phyloP scores from a whole-genome alignment of 2,329 filamentous ascomycete species.

The Aspergillus latus region DNA sequence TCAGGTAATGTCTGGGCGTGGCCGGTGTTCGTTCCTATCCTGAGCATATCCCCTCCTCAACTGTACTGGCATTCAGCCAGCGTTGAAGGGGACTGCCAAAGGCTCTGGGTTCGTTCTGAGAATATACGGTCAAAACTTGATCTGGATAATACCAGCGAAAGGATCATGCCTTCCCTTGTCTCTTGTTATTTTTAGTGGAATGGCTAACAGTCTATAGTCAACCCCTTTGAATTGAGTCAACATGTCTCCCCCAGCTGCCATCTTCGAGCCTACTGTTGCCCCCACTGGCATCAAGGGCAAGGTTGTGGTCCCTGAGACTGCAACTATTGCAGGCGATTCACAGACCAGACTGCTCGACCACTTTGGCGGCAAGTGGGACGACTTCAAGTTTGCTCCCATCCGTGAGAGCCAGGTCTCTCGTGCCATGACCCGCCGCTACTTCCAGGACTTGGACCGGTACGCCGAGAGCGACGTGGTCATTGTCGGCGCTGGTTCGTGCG shows the following conservation, averaged over 20 bases:
- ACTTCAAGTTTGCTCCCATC: constrained; percentile 80
- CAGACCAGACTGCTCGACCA: constrained; percentile 60
- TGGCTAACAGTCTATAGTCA: constrained; percentile 39
- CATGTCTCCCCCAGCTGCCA: constrained; percentile 79
- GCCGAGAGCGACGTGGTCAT: constrained; percentile 95
- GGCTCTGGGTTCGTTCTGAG: constrained; percentile 53
- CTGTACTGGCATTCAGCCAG: constrained; percentile 7
- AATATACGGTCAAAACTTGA: constrained; percentile 96
- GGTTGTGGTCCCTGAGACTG: constrained; percentile 46
- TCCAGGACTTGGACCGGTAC: constrained; percentile 81
- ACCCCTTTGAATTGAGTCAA: constrained; percentile 35
- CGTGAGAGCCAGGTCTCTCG: constrained; percentile 89
- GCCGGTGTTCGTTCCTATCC: constrained; percentile 60
- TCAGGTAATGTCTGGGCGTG: constrained; percentile 56
- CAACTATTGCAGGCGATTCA: constrained; percentile 37
- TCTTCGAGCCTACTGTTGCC: constrained; percentile 52
- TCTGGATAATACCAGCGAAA: constrained; percentile 99
- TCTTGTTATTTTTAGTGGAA: constrained; percentile 36
- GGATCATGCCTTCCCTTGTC: constrained; percentile 80
- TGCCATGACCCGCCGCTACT: constrained; percentile 93
- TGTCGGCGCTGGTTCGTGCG: constrained; percentile 85
- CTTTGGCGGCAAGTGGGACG: constrained; percentile 75
- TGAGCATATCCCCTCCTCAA: constrained; percentile 6
- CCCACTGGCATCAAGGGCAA: constrained; percentile 43
- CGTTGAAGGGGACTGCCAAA: constrained; percentile 2